Conservation (phyloP, 768 basidiomycete species). For the Nevesoporus exiguus region DNA sequence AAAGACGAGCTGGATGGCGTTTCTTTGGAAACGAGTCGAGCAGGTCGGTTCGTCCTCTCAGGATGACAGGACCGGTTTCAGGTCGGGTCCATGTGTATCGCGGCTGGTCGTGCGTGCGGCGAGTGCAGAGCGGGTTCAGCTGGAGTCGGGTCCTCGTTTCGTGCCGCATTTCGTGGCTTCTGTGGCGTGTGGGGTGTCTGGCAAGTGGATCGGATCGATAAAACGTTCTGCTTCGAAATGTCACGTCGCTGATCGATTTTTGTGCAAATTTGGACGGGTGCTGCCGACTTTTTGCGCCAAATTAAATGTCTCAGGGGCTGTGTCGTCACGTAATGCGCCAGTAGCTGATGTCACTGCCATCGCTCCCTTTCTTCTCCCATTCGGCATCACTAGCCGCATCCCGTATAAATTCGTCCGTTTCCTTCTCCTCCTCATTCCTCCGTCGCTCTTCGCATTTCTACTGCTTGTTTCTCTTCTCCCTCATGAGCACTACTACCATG, state of each 20-base stretch:
- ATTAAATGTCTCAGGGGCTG: constrained; percentile 28
- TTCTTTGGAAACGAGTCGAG: constrained; percentile 21
- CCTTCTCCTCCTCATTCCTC: constrained; percentile 4
- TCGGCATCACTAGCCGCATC: constrained; percentile 23
- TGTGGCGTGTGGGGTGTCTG: constrained; percentile 21
- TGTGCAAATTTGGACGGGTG: constrained; percentile 10
- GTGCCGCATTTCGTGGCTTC: constrained; percentile 3
- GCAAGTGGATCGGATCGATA: constrained; percentile 21
- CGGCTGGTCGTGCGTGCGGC: neutral
- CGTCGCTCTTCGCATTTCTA: neutral
- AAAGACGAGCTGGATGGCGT: constrained; percentile 16
- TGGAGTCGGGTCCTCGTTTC: too few relatives aligned
- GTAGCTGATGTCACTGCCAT: constrained; percentile 34
- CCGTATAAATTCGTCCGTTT: constrained; percentile 29
- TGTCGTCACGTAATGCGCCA: constrained; percentile 22
- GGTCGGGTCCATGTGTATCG: constrained; percentile 16
- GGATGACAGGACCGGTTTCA: constrained; percentile 1
- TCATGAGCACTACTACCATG: constrained; percentile 25
- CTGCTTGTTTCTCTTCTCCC: neutral
- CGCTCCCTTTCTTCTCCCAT: constrained; percentile 27
- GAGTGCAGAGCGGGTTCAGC: too few relatives aligned
- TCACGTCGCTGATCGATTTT: constrained; percentile 5
- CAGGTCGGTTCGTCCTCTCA: neutral
- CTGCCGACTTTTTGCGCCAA: constrained; percentile 4
- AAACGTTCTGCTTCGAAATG: constrained; percentile 1